Evolutionary conservation across 345 rosid genomes (phyloP), one percentile per base, ranked within the genome.

Genomic region (Dipteronia sinensis): DNA sequence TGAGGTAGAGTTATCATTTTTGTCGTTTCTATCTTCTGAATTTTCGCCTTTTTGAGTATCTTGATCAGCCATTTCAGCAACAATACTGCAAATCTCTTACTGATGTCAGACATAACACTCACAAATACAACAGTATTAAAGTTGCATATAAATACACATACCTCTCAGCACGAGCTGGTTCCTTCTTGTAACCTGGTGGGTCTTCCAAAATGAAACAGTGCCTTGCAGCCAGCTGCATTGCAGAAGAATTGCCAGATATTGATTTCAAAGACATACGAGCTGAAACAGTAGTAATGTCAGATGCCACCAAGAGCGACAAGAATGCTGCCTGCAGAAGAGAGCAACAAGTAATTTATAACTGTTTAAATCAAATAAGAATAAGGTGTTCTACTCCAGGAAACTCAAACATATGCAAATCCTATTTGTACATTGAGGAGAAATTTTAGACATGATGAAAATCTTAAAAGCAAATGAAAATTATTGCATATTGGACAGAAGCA

Each of bases 121-220:
- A 59, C 67, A 77, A 77, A 66, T 25, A n/a, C 31, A 69, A 80
- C 23, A 47, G n/a, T 69, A 22, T 74, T 27, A 16, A 23, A 72
- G 65, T 20, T 47, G 13, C 22, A 34, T 16, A 71, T 15, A 78
- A 73, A 4, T 69, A 59, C 12, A 73, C 84, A 62, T 83, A 95
- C 99, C 98, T 83, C 71, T 85, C 89, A 65, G 85, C 80, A 74
- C 23, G 85, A 78, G 77, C 46, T 78, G 72, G 80, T 69, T 89
- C 93, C 82, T 89, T 88, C 83, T 72, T 80, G 74, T 82, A 79
- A 83, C 86, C 91, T 29, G 98, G 97, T 69, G 98, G 93, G 83
- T 94, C 97, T 85, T 92, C 97, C 88, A 96, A 88, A 77, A 92
- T 74, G 87, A 89, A 92, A 87, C 97, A 94, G 79, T 96, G 97